These are phyloP conservation scores for Sugiyamaella grinbergsii DNA, from an alignment of 1,139 yeast genomes.

Conservation along the genomic window DNA sequence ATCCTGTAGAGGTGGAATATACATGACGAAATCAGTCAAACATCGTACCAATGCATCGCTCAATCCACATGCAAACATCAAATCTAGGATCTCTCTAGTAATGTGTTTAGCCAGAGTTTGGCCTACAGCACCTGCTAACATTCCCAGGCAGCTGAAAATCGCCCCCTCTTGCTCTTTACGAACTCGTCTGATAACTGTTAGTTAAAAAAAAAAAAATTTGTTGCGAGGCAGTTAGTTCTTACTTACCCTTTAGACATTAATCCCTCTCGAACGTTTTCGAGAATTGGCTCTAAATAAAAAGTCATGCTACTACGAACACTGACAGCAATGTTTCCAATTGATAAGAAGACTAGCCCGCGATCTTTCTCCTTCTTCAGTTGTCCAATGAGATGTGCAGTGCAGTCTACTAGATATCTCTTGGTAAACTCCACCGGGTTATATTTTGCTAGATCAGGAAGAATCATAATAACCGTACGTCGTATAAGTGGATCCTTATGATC, in stretches of 20 bases:
- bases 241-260: conserved; percentile 60
- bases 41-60: conserved; percentile 80
- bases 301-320: conserved; percentile 88
- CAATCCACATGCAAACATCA: conserved; percentile 79
- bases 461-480: conserved; percentile 78
- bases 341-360: conserved; percentile 71
- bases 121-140: conserved; percentile 85
- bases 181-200: conserved; percentile 45
- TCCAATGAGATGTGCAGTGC: conserved; percentile 73
- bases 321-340: conserved; percentile 81
- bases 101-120: conserved; percentile 92
- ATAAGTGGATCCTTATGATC: conserved; percentile 76
- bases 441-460: conserved; percentile 79
- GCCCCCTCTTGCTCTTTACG: conserved; percentile 83
- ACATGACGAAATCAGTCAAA: conserved; percentile 62
- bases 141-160: conserved; percentile 84
- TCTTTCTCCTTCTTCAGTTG: conserved; percentile 80
- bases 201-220: not conserved
- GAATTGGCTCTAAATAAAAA: conserved; percentile 81
- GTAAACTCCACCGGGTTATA: conserved; percentile 79
- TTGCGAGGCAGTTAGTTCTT: not conserved
- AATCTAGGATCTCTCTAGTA: conserved; percentile 76
- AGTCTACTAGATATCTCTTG: conserved; percentile 76
- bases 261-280: conserved; percentile 83
- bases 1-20: conserved; percentile 79